phyloP scores from a whole-genome alignment of 768 basidiomycete species.

The Leccinum longicurvipes region DNA sequence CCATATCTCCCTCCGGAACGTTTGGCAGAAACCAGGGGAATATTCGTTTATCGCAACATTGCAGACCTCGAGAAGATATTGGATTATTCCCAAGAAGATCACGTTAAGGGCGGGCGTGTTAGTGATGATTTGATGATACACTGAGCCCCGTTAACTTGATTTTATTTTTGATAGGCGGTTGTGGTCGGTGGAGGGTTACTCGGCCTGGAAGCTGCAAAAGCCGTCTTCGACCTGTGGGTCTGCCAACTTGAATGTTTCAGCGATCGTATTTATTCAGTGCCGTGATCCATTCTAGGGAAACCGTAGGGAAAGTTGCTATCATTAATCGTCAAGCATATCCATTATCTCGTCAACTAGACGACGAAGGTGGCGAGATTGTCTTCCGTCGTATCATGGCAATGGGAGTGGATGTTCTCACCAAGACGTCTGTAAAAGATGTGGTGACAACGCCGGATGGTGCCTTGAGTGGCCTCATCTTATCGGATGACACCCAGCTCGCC shows the following conservation, averaged over 20 bases:
- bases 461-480: constrained; percentile 50
- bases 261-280: neutral
- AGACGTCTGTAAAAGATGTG: constrained; percentile 36
- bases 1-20: constrained; percentile 46
- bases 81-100: constrained; percentile 46
- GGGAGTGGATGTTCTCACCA: constrained; percentile 54
- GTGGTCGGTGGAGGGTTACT: constrained; percentile 71
- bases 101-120: constrained; percentile 35
- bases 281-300: constrained; percentile 14
- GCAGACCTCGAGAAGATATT: constrained; percentile 65
- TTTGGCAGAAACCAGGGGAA: constrained; percentile 43
- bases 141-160: neutral
- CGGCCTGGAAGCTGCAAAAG: constrained; percentile 74
- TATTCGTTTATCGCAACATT: constrained; percentile 73
- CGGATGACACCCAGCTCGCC: constrained; percentile 42
- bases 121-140: constrained; percentile 3
- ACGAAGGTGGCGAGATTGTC: constrained; percentile 58
- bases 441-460: constrained; percentile 35
- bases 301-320: constrained; percentile 48
- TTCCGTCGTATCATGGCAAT: constrained; percentile 55
- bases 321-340: constrained; percentile 51
- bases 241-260: neutral
- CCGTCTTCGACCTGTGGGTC: constrained; percentile 52
- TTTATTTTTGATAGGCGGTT: neutral
- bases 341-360: constrained; percentile 57